Evolutionary conservation across 257 asterid species (phyloP).

Genomic region (Mentha longifolia): DNA sequence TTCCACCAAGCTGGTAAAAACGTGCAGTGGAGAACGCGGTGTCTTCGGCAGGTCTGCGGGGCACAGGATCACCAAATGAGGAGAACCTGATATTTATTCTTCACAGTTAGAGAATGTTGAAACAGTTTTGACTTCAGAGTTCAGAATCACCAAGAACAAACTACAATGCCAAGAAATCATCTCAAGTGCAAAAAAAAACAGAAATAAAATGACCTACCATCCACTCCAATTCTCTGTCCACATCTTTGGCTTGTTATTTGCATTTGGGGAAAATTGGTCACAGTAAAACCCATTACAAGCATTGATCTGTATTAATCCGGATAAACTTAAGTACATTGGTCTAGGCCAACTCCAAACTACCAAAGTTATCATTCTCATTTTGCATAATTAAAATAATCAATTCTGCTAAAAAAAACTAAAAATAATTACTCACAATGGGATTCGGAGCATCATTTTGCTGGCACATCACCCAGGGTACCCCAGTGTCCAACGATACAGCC

Average conservation of each 20-base stretch:
- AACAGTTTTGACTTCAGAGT: background rate
- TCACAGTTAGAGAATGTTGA: background rate
- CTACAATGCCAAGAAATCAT: slow-evolving; percentile 5
- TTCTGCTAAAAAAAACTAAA: background rate
- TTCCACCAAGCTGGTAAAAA: slow-evolving; percentile 91
- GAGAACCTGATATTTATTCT: slow-evolving; percentile 60
- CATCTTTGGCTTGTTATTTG: slow-evolving; percentile 81
- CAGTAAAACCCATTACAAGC: slow-evolving; percentile 96
- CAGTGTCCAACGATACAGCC: slow-evolving; percentile 80
- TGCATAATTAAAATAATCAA: slow-evolving; percentile 8
- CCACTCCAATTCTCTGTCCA: slow-evolving; percentile 99
- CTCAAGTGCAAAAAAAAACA: background rate
- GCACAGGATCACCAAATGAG: slow-evolving; percentile 73
- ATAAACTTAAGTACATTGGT: slow-evolving; percentile 16
- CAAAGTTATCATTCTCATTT: slow-evolving; percentile 31
- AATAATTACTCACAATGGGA: slow-evolving; percentile 60
- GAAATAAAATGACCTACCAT: slow-evolving; percentile 52
- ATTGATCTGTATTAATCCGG: slow-evolving; percentile 60
- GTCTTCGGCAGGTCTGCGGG: slow-evolving; percentile 85
- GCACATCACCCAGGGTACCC: slow-evolving; percentile 99
- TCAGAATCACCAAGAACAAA: background rate
- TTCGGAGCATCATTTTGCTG: slow-evolving; percentile 92
- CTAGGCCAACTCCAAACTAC: slow-evolving; percentile 35
- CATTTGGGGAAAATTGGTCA: slow-evolving; percentile 88
- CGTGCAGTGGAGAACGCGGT: slow-evolving; percentile 89